These are phyloP conservation scores for Amoebophrya sp. DNA, from an alignment of 169 alveolate genomes.

Conservation along the genomic window DNA sequence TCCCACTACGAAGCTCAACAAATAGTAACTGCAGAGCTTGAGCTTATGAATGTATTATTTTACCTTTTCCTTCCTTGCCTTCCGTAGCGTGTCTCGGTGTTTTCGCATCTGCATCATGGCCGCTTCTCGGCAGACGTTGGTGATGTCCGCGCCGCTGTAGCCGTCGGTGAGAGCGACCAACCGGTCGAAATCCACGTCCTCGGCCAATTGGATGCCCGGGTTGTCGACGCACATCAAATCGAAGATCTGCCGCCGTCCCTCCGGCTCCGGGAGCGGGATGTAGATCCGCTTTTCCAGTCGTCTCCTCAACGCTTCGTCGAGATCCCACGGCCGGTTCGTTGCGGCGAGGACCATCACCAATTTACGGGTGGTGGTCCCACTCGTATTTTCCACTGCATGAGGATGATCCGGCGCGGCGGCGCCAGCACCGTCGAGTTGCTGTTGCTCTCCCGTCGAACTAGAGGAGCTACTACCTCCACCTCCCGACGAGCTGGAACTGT, in stretches of 20 bases:
- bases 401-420: too few relatives aligned
- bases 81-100: background rate
- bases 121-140: background rate
- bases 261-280: background rate
- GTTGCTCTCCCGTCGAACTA: background rate
- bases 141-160: background rate
- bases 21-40: too few relatives aligned
- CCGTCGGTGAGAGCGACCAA: background rate
- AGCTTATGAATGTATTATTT: too few relatives aligned
- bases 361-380: too few relatives aligned
- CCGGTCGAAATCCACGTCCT: background rate
- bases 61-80: background rate
- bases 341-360: conserved; percentile 42
- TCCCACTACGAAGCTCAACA: too few relatives aligned
- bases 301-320: conserved; percentile 83
- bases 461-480: too few relatives aligned
- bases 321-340: conserved; percentile 67
- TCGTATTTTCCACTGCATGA: too few relatives aligned
- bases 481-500: too few relatives aligned
- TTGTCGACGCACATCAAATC: background rate
- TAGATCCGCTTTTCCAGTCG: conserved; percentile 35
- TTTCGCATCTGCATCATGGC: background rate
- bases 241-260: background rate
- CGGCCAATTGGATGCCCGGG: background rate
- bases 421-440: background rate